Evolutionary conservation across 768 basidiomycete species (phyloP), one percentile per base, ranked within the genome.

Genomic region (Tricholoma bakamatsutake): DNA sequence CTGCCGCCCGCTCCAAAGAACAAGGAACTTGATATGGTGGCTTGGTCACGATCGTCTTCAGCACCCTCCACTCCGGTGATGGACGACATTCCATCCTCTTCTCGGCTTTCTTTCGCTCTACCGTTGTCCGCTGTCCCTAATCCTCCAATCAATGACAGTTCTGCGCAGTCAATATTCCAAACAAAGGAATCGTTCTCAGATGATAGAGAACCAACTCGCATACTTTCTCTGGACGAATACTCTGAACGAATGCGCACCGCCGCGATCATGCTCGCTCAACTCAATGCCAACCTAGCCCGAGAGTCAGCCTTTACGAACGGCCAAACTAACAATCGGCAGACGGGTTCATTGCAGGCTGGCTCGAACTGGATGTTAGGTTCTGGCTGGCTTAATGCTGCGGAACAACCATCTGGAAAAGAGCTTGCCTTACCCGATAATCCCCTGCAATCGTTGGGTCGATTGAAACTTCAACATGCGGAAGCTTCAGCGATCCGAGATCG

Each of bases 171-270:
- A 57, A 21, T 53, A 40, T 53, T 53, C 35, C 60, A 63, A 4
- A 35, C 56, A 42, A 42, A 58, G 34, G 47, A 61, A 48, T 54
- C 60, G 13, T 43, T 56, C 43, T 13, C 62, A 42, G 46, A 46
- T 42, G 56, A 64, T n/a, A 43, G 42, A 39, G 61, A 63, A 27
- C 33, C 66, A 1, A 66, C 63, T 5, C 70, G 69, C 18, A 66
- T 72, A 8, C 73, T 98, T 12, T 93, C 94, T 0, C 75, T 99
- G 21, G 96, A 99, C 62, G 96, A 99, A 62, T 99, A 99, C 72
- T 96, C 96, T 0, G 93, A 98, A 61, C 84, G 97, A 50, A 99
- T 99, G 97, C 85, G 93, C 7, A 97, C 94, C 9, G 97, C 97
- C 9, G 97, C 97, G 9, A 87, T 98, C 59, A 98, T 99, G 97